Evolutionary conservation across 2,329 filamentous ascomycete species (phyloP).

Genomic region (Fusarium citri): DNA sequence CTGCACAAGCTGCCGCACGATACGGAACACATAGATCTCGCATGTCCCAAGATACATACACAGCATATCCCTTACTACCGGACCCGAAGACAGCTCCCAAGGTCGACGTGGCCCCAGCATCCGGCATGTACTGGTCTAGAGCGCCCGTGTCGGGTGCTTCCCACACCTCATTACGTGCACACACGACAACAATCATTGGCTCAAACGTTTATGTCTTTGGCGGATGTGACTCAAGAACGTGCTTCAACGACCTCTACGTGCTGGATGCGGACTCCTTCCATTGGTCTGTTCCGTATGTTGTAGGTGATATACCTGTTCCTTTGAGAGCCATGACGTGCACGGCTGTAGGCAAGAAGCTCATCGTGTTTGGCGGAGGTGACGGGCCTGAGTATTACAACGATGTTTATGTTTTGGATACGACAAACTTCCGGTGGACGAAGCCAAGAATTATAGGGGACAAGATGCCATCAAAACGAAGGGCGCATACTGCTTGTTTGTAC

Average conservation of each 20-base stretch:
- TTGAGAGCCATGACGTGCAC: constrained; percentile 79
- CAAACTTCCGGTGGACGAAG: constrained; percentile 74
- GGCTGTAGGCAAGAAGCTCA: constrained; percentile 75
- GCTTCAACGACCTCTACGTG: constrained; percentile 77
- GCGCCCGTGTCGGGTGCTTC: constrained; percentile 72
- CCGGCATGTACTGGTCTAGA: constrained; percentile 79
- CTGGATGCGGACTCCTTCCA: constrained; percentile 77
- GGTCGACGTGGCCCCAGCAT: constrained; percentile 71
- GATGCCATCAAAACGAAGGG: constrained; percentile 70
- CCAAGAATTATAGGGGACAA: constrained; percentile 70
- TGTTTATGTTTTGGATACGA: constrained; percentile 77
- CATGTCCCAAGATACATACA: constrained; percentile 56
- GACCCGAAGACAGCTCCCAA: constrained; percentile 68
- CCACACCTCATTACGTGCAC: constrained; percentile 71
- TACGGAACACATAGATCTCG: constrained; percentile 37
- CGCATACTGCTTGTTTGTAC: constrained; percentile 78
- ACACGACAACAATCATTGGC: constrained; percentile 74
- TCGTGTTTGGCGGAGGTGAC: constrained; percentile 77
- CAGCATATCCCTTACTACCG: constrained; percentile 67
- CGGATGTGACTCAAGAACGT: constrained; percentile 73
- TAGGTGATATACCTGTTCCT: constrained; percentile 72
- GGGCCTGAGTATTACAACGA: constrained; percentile 79
- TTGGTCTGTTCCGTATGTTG: constrained; percentile 74
- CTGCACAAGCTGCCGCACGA: constrained; percentile 36
- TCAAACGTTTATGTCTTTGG: constrained; percentile 77